phyloP scores from a whole-genome alignment of 768 basidiomycete species.

The Rubroboletus satanas region DNA sequence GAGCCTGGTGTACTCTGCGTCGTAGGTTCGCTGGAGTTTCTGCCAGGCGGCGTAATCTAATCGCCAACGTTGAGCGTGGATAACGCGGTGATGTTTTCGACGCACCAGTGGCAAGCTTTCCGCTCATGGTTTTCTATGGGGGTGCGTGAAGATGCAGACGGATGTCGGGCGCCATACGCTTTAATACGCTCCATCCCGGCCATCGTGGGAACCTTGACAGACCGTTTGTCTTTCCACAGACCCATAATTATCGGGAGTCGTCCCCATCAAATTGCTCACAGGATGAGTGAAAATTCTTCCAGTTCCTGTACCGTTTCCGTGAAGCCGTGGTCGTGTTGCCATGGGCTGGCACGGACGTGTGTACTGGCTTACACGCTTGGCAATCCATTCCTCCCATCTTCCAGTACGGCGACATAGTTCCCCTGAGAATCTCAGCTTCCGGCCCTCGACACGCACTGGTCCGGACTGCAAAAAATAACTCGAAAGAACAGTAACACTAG shows the following conservation, averaged over 20 bases:
- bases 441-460: background rate
- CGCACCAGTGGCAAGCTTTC: slow-evolving; percentile 59
- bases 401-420: background rate
- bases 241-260: background rate
- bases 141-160: background rate
- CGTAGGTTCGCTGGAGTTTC: slow-evolving; percentile 82
- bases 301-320: background rate
- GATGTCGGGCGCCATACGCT: background rate
- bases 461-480: background rate
- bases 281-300: slow-evolving; percentile 20
- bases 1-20: slow-evolving; percentile 65
- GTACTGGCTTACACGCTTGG: slow-evolving; percentile 10
- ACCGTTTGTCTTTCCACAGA: background rate
- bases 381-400: background rate
- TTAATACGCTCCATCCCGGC: slow-evolving; percentile 12
- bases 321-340: slow-evolving; percentile 5
- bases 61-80: background rate
- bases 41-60: slow-evolving; percentile 88
- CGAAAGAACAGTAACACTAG: background rate
- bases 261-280: background rate
- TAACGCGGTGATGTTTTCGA: background rate
- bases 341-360: slow-evolving; percentile 4
- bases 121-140: slow-evolving; percentile 46
- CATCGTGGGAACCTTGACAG: slow-evolving; percentile 24
- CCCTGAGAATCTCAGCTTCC: background rate